Base-by-base conservation (phyloP, 2,329 filamentous ascomycete genomes). In the Colletotrichum sp. region DNA sequence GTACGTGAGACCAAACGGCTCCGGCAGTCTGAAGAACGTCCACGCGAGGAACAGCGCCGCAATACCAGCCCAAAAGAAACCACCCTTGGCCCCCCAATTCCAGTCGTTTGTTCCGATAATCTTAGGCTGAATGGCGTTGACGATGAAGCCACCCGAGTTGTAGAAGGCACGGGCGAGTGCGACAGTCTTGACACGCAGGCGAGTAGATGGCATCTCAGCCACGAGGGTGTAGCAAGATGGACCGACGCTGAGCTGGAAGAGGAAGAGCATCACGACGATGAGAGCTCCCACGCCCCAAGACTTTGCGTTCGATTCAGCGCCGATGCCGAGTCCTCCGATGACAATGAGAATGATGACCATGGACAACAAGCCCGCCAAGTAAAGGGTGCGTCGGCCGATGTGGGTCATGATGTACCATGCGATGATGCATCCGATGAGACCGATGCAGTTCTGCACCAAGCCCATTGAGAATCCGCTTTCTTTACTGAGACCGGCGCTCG, bases 171-270 rank as follows among this genome's bases (percentile, higher is more conserved):
- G 83, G 2, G 86, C 86, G 21, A 89, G 80, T 16, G 87, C 87
- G n/a, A 89, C 85, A 0, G 87, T 86, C 81, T 88, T 87, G 71
- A 86, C 86, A 64, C 87, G 84, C 32, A 89, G 83, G 24, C 87
- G 87, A 12, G 86, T 88, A 0, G 86, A 87, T 1, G 85, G 83
- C 8, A 88, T 79, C 80, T 89, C 87, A 2, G 87, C 55, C 78
- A 86, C 84, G 39, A 88, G 85, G n/a, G 86, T 87, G 81, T 87
- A 88, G 77, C 87, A 81, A 16, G 88, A 85, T 6, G 83, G 83
- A 0, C 83, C 83, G 12, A 83, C 77, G 0, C 82, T 85, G 16
- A 84, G 82, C 18, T 83, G 85, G 79, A 87, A 88, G 4, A 83
- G 81, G 65, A 83, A 84, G 3, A 87, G 82, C 87, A 87, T 89